Evolutionary conservation across 2,329 filamentous ascomycete genomes (phyloP).

Genomic region (Penicillium sp.): DNA sequence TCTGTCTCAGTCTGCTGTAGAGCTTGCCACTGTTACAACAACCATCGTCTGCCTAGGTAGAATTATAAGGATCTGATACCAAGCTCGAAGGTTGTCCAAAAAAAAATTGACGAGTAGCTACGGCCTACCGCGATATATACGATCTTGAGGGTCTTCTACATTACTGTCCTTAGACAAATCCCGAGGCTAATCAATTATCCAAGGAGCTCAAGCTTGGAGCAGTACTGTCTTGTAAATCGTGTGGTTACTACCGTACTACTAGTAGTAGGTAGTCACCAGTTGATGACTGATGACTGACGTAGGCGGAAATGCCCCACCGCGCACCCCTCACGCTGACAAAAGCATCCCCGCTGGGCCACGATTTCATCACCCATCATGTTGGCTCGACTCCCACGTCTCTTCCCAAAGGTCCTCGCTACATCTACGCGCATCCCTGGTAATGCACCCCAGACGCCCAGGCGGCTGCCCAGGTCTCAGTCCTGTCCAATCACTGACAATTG

Average conservation of each 20-base stretch:
- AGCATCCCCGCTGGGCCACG: background rate
- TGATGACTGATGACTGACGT: background rate
- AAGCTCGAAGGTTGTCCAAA: too few relatives aligned
- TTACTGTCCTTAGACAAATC: too few relatives aligned
- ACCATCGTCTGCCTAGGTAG: too few relatives aligned
- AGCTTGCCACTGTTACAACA: too few relatives aligned
- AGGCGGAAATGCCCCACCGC: conserved; percentile 9
- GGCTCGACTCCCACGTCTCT: conserved; percentile 20
- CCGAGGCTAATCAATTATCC: background rate
- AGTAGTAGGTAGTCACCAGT: background rate
- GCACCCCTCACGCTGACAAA: conserved; percentile 21
- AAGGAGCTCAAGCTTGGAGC: background rate
- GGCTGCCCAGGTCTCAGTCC: background rate
- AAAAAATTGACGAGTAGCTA: too few relatives aligned
- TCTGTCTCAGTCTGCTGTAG: too few relatives aligned
- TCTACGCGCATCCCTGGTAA: conserved; percentile 21
- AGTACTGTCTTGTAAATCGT: background rate
- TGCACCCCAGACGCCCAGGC: background rate
- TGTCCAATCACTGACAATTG: conserved; percentile 18
- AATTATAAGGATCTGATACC: too few relatives aligned
- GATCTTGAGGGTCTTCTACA: background rate
- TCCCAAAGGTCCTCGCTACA: conserved; percentile 28
- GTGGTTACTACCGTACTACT: background rate
- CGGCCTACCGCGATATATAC: too few relatives aligned
- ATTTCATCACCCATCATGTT: conserved; percentile 25